These are phyloP conservation scores for Neltuma alba DNA, from an alignment of 306 rosid species.

Conservation along the genomic window DNA sequence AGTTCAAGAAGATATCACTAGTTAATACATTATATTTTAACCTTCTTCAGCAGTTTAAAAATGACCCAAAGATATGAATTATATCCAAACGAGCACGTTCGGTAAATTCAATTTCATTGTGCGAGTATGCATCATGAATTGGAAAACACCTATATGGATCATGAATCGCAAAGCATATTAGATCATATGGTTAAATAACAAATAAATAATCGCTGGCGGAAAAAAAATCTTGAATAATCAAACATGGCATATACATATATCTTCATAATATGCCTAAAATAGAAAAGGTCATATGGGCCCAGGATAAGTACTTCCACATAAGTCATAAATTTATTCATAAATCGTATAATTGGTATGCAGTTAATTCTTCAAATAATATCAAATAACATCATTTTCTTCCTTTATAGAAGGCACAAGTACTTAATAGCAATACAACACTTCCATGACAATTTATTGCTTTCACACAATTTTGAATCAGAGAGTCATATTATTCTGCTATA, in stretches of 20 bases:
- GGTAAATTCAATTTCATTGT: slow-evolving; percentile 6
- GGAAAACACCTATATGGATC: neutral
- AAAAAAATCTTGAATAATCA: neutral
- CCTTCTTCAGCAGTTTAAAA: slow-evolving; percentile 15
- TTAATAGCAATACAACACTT: neutral
- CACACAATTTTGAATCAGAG: neutral
- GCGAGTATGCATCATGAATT: neutral
- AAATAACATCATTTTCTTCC: neutral
- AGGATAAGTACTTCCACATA: neutral
- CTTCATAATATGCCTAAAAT: neutral
- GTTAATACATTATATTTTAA: slow-evolving; percentile 28
- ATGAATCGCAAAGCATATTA: neutral
- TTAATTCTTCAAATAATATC: neutral
- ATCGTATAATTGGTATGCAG: neutral
- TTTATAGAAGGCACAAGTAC: neutral
- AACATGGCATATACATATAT: neutral
- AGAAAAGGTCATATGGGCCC: neutral
- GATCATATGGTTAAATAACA: neutral
- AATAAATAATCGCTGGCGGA: neutral
- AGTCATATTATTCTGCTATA: neutral
- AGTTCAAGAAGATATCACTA: slow-evolving; percentile 32
- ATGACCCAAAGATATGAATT: slow-evolving; percentile 1
- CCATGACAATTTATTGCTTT: neutral
- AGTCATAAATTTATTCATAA: neutral
- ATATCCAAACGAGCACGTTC: neutral